Percentiles rank a stretch among this genome's conserved stretches.
These are phyloP conservation scores for Calonectria pseudoreteaudii DNA, from an alignment of 2,329 filamentous ascomycete species.

Conservation along the genomic window DNA sequence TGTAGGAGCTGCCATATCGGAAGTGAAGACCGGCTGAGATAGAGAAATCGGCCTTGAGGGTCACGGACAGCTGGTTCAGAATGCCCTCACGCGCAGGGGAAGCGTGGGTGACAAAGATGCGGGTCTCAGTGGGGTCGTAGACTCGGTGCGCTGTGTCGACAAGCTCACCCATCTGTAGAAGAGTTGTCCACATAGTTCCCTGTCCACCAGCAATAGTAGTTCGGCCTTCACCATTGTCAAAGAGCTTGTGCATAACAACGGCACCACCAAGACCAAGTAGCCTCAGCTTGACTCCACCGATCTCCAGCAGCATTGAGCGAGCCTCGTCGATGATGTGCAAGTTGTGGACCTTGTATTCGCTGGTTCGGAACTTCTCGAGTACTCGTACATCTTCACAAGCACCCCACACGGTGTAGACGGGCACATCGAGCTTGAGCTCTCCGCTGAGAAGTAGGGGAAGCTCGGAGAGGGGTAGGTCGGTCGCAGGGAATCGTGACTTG, in stretches of 20 bases:
- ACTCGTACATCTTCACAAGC: conserved; percentile 98
- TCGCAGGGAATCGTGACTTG: conserved; percentile 84
- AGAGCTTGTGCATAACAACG: conserved; percentile 99
- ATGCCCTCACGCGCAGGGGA: conserved; percentile 97
- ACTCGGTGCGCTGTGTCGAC: conserved; percentile 98
- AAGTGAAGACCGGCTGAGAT: conserved; percentile 98
- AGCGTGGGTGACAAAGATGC: conserved; percentile 95
- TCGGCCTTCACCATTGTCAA: conserved; percentile 97
- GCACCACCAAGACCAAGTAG: conserved; percentile 93
- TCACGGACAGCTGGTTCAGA: conserved; percentile 96
- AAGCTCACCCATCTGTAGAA: conserved; percentile 97
- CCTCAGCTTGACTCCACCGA: conserved; percentile 95
- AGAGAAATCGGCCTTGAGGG: conserved; percentile 97
- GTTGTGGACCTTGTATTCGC: conserved; percentile 97
- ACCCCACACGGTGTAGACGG: conserved; percentile 99
- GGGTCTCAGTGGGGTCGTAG: conserved; percentile 97
- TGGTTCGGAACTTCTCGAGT: conserved; percentile 95
- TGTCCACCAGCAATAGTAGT: conserved; percentile 98
- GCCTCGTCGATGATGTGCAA: conserved; percentile 99
- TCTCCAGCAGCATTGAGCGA: conserved; percentile 92
- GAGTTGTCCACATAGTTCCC: conserved; percentile 99
- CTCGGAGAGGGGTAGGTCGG: conserved; percentile 91
- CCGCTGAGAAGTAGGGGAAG: conserved; percentile 89
- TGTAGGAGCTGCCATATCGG: conserved; percentile 98
- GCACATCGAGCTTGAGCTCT: conserved; percentile 90